These are phyloP conservation scores for Euphrasia confusa DNA, from an alignment of 257 asterid species.

Conservation along the genomic window DNA sequence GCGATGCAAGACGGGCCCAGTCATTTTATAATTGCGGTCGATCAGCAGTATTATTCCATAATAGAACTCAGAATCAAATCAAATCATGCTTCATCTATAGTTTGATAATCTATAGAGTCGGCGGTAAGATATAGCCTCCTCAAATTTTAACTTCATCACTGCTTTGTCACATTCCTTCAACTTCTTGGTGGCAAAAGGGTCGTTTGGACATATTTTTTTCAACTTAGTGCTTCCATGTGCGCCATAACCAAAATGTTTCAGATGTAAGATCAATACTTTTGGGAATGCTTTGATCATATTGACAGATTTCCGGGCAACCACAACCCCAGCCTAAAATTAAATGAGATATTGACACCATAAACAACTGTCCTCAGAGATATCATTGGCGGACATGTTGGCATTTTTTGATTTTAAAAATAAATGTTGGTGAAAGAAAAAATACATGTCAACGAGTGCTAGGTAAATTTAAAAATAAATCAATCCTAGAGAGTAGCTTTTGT, in stretches of 20 bases:
- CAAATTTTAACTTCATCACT: slow-evolving; percentile 91
- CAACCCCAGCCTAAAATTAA: slow-evolving; percentile 57
- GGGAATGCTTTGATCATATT: slow-evolving; percentile 72
- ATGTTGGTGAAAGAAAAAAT: too few relatives aligned
- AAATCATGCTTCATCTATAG: too few relatives aligned
- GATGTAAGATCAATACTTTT: slow-evolving; percentile 73
- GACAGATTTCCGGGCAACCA: slow-evolving; percentile 66
- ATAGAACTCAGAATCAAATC: too few relatives aligned
- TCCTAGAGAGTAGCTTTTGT: too few relatives aligned
- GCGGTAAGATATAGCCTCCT: slow-evolving; percentile 96
- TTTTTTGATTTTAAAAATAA: too few relatives aligned
- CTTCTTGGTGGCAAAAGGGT: slow-evolving; percentile 91
- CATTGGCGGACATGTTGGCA: too few relatives aligned
- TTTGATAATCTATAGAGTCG: slow-evolving; percentile 76
- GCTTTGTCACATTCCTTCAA: slow-evolving; percentile 95
- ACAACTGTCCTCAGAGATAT: background rate
- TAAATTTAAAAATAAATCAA: too few relatives aligned
- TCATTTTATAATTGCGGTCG: too few relatives aligned
- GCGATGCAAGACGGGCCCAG: too few relatives aligned
- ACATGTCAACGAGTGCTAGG: too few relatives aligned
- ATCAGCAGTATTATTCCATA: too few relatives aligned
- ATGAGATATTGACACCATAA: slow-evolving; percentile 20
- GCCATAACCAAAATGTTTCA: slow-evolving; percentile 79
- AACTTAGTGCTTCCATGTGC: slow-evolving; percentile 78
- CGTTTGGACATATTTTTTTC: slow-evolving; percentile 51